These are phyloP conservation scores for Coelastrella sp. DNA, from an alignment of 139 green algal genomes.

Conservation along the genomic window DNA sequence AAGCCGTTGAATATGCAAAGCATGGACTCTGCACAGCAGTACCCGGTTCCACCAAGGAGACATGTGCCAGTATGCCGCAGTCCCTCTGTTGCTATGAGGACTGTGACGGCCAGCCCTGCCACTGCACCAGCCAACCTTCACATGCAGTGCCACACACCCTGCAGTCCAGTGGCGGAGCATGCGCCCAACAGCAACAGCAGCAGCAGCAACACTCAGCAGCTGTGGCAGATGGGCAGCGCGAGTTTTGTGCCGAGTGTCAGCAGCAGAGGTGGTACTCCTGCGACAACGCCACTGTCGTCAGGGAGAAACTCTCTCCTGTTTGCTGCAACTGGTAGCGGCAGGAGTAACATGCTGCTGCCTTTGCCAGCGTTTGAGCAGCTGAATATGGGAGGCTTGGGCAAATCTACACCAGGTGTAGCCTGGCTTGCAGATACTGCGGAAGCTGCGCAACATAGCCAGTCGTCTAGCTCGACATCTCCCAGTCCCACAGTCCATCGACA, in stretches of 20 bases:
- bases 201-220: not conserved
- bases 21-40: slow-evolving; percentile 14
- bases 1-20: not conserved
- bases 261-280: not conserved
- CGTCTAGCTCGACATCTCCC: too few relatives aligned
- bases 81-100: not conserved
- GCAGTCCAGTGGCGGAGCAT: slow-evolving; percentile 5
- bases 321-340: not conserved
- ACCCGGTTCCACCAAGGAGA: not conserved
- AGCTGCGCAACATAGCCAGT: not conserved
- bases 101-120: not conserved
- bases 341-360: not conserved
- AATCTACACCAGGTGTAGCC: not conserved
- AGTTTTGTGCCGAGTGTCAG: not conserved
- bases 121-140: not conserved
- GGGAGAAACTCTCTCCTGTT: not conserved
- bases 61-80: not conserved
- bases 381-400: too few relatives aligned
- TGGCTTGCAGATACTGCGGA: not conserved
- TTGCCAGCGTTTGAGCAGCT: too few relatives aligned
- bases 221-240: not conserved
- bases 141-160: not conserved
- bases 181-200: slow-evolving; percentile 9
- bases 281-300: not conserved
- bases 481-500: too few relatives aligned